phyloP scores from a whole-genome alignment of 2,329 filamentous ascomycete species.

The Tolypocladium ophioglossoides region DNA sequence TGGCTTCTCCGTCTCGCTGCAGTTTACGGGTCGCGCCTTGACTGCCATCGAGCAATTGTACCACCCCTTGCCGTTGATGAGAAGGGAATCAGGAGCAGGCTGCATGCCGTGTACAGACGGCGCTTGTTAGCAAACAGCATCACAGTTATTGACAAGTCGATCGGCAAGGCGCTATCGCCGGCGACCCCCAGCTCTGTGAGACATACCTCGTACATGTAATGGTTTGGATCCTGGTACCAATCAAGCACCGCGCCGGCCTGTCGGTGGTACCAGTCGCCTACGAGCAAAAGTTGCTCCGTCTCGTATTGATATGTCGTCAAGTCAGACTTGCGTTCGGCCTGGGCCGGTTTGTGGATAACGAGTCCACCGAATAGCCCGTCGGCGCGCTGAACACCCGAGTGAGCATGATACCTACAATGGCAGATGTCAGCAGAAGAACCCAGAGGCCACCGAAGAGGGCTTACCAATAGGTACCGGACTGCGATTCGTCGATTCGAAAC shows the following conservation, averaged over 20 bases:
- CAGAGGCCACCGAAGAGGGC: constrained; percentile 33
- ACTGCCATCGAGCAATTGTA: constrained; percentile 11
- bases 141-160: not conserved
- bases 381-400: constrained; percentile 38
- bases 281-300: constrained; percentile 21
- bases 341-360: constrained; percentile 23
- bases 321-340: constrained; percentile 14
- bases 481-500: constrained; percentile 41
- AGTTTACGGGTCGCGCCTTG: constrained; percentile 6
- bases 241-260: constrained; percentile 18
- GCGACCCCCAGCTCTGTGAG: not conserved
- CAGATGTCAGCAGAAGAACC: not conserved
- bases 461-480: constrained; percentile 49
- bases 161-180: not conserved
- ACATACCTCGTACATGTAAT: constrained; percentile 8
- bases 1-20: constrained; percentile 4
- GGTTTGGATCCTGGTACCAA: constrained; percentile 11
- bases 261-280: constrained; percentile 28
- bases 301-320: constrained; percentile 15
- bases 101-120: constrained; percentile 11
- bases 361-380: constrained; percentile 11
- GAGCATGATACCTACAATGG: constrained; percentile 46
- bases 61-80: constrained; percentile 24
- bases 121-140: constrained; percentile 16
- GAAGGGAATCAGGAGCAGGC: constrained; percentile 27